phyloP scores from a whole-genome alignment of 2,329 filamentous ascomycete species.

The Phyllosticta ampelicida region DNA sequence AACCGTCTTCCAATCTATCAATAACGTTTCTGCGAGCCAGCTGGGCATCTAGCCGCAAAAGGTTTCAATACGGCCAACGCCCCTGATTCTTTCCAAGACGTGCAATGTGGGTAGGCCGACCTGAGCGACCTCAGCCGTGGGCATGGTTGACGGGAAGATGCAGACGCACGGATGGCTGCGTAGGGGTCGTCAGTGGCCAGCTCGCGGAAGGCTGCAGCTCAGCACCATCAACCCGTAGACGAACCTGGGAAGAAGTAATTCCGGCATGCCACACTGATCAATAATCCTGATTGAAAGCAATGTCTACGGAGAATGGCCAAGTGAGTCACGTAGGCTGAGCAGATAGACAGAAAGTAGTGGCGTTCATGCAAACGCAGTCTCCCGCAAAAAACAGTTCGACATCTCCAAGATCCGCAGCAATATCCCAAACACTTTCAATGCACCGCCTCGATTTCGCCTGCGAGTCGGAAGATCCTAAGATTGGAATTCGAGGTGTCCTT shows the following conservation, averaged over 20 bases:
- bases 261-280: neutral
- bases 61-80: neutral
- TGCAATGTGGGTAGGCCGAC: neutral
- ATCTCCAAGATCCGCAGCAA: too few relatives aligned
- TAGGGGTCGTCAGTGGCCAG: neutral
- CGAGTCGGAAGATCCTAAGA: too few relatives aligned
- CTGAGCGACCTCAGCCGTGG: neutral
- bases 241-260: neutral
- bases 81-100: neutral
- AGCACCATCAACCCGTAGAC: neutral
- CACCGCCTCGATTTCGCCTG: too few relatives aligned
- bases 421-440: too few relatives aligned
- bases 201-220: neutral
- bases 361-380: too few relatives aligned
- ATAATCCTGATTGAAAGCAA: too few relatives aligned
- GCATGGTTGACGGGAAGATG: neutral
- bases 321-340: too few relatives aligned
- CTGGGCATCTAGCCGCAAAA: neutral
- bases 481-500: too few relatives aligned
- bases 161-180: neutral
- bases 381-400: too few relatives aligned
- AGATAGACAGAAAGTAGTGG: too few relatives aligned
- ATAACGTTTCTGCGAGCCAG: neutral
- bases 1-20: neutral
- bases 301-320: too few relatives aligned